Evolutionary conservation across 257 asterid genomes (phyloP).

Genomic region (Orobanche coerulescens): DNA sequence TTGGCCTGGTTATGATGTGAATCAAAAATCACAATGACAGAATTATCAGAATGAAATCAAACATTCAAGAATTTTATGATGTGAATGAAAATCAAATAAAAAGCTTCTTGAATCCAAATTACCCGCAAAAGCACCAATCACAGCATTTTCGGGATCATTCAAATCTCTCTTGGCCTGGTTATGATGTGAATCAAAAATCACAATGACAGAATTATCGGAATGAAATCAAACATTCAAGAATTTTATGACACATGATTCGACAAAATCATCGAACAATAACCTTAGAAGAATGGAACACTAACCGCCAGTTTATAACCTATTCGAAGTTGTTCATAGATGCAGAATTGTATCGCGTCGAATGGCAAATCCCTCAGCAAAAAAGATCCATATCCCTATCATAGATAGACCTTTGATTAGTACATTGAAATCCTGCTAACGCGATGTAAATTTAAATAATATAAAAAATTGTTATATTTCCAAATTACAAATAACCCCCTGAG

Average conservation of each 20-base stretch:
- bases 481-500: too few relatives aligned
- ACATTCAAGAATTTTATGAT: not conserved
- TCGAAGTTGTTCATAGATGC: conserved; percentile 89
- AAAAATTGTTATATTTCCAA: too few relatives aligned
- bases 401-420: not conserved
- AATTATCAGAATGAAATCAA: conserved; percentile 14
- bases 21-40: not conserved
- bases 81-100: too few relatives aligned
- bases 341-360: conserved; percentile 74
- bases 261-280: not conserved
- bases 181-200: conserved; percentile 7
- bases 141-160: conserved; percentile 85
- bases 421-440: conserved; percentile 5
- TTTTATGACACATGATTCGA: not conserved
- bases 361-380: conserved; percentile 77
- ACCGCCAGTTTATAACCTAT: conserved; percentile 89
- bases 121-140: too few relatives aligned
- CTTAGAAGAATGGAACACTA: conserved; percentile 27
- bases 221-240: not conserved
- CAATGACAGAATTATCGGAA: conserved; percentile 13
- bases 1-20: conserved; percentile 50
- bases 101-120: too few relatives aligned
- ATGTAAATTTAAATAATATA: too few relatives aligned
- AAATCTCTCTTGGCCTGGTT: conserved; percentile 88
- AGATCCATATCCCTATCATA: conserved; percentile 75